A percentile compares a stretch with the other conserved stretches of the same genome.
Evolutionary conservation across 208 protist genomes (phyloP).

Genomic region (Wallacemonas sp.): DNA sequence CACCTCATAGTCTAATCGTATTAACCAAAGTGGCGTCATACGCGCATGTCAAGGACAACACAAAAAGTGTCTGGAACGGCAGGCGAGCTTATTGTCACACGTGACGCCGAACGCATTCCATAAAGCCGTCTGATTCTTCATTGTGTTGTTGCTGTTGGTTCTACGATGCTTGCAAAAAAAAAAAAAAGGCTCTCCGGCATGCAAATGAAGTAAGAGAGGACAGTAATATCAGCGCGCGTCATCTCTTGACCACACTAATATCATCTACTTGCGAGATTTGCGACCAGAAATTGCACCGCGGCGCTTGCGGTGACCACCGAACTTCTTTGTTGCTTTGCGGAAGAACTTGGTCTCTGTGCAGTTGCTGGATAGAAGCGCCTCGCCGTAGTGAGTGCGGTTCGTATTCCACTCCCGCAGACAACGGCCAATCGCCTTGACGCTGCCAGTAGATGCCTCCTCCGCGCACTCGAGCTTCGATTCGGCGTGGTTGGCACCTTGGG

Average conservation of each 20-base stretch:
- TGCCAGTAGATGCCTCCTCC: not conserved
- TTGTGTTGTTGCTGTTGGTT: too few relatives aligned
- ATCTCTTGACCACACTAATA: not conserved
- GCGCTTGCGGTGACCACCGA: slow-evolving; percentile 6
- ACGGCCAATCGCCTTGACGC: not conserved
- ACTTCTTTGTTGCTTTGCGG: not conserved
- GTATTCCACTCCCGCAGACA: slow-evolving; percentile 7
- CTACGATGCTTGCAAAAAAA: too few relatives aligned
- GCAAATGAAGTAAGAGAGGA: not conserved
- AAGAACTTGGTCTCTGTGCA: slow-evolving; percentile 1
- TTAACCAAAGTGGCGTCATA: too few relatives aligned
- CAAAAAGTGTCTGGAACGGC: not conserved
- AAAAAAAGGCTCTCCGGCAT: too few relatives aligned
- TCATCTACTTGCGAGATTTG: slow-evolving; percentile 6
- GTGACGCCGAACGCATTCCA: too few relatives aligned
- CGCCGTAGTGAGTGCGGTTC: not conserved
- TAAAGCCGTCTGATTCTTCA: too few relatives aligned
- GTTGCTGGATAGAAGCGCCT: not conserved
- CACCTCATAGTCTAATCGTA: too few relatives aligned
- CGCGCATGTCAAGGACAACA: too few relatives aligned
- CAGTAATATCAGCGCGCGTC: not conserved
- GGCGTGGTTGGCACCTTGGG: not conserved
- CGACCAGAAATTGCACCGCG: slow-evolving; percentile 1
- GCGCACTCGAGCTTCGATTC: not conserved
- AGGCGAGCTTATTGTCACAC: not conserved